Evolutionary conservation across 2,329 filamentous ascomycete species (phyloP).

Genomic region (Plenodomus lindquistii): DNA sequence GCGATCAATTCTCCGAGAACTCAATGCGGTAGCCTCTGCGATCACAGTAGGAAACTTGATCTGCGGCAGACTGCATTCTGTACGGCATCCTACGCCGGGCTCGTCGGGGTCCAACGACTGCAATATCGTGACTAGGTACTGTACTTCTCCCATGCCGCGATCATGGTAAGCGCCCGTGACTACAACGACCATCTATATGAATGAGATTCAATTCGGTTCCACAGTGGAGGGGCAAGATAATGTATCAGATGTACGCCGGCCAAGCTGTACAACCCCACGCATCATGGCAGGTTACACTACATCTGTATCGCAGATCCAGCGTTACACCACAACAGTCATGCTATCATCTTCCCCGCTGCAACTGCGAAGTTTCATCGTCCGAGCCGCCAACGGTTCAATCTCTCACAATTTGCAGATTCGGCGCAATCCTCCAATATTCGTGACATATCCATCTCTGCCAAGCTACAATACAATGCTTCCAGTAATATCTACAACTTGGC

Average conservation of each 20-base stretch:
- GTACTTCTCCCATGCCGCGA: not conserved
- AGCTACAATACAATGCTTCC: not conserved
- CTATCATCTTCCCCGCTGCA: not conserved
- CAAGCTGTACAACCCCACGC: no score
- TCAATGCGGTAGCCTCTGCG: not conserved
- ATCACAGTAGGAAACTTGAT: not conserved
- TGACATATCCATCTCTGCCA: not conserved
- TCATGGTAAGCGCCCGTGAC: conserved; percentile 3
- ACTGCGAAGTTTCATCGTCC: not conserved
- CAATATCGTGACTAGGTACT: conserved; percentile 1
- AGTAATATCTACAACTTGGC: not conserved
- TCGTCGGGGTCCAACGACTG: conserved; percentile 1
- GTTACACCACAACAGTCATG: not conserved
- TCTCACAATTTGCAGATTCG: no score
- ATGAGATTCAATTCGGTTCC: conserved; percentile 1
- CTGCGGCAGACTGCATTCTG: not conserved
- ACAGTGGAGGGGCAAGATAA: not conserved
- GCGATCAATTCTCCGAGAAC: not conserved
- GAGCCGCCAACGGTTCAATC: not conserved
- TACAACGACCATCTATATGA: not conserved
- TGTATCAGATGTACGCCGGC: not conserved
- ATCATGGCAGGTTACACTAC: not conserved
- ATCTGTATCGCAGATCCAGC: not conserved
- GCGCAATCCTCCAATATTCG: not conserved
- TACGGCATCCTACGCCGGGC: not conserved